Base-by-base conservation (phyloP, 768 basidiomycete species). In the Boletus sp. region DNA sequence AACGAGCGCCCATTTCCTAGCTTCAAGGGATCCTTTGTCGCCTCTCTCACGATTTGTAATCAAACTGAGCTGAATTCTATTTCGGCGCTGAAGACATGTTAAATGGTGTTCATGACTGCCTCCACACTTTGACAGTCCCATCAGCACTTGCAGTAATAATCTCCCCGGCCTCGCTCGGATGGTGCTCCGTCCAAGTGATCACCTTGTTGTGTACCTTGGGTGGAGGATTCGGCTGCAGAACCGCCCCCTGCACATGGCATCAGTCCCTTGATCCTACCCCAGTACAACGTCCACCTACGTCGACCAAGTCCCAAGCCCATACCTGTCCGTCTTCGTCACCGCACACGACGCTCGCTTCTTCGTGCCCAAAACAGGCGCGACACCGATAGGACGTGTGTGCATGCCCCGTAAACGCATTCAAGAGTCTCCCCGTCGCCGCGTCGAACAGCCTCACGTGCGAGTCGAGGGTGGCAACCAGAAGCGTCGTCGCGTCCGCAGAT, bases 221-320 rank as follows among this genome's bases (percentile, higher is more conserved):
- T 9, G 90, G 90, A 39, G 88, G 88, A 55, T 83, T 84, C 27
- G 86, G 87, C 51, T 81, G 77, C 15, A 93, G 62, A 15, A 84
- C 74, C 52, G 82, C 84, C 9, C 83, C 91, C 94, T 95, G 59
- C 5, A 19, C 17, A 19, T 17, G n/a, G 27, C 7, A 27, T 67
- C 15, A 65, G 51, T 23, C 3, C 39, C 11, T 11, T 7, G 35
- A 38, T 44, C 19, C 25, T 19, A 37, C 14, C 3, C 29, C 7
- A 34, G 27, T 9, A 50, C 7, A 2, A 7, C 23, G 19, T 14
- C 10, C 2, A 72, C 83, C 65, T 71, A 95, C 95, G 68, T 92
- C 89, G 21, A 98, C 81, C 55, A 98, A 75, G 62, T 96, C 92
- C 95, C 95, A 99, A 39, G 83, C 83, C 92, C 93, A 97, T 3